These are phyloP conservation scores for Globisporangium splendens DNA, from an alignment of 352 stramenopile genomes.

Conservation along the genomic window DNA sequence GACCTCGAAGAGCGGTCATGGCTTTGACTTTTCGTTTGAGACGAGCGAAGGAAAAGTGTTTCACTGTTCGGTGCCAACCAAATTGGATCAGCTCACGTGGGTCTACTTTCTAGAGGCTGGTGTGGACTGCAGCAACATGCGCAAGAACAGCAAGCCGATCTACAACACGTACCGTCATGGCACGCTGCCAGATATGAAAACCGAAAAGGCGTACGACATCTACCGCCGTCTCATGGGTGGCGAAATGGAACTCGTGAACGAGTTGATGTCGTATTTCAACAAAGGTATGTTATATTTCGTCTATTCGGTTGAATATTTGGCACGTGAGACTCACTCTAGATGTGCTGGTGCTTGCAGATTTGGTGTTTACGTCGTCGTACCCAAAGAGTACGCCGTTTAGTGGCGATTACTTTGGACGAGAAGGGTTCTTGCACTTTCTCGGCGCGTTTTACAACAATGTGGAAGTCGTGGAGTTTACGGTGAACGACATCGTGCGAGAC, in stretches of 20 bases:
- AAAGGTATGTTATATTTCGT: constrained; percentile 36
- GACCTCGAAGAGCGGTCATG: constrained; percentile 72
- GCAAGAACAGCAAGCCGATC: constrained; percentile 78
- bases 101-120: constrained; percentile 84
- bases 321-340: not conserved
- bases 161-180: constrained; percentile 80
- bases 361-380: constrained; percentile 83
- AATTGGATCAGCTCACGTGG: constrained; percentile 81
- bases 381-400: constrained; percentile 75
- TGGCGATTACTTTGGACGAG: constrained; percentile 83
- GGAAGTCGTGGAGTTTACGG: constrained; percentile 71
- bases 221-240: constrained; percentile 63
- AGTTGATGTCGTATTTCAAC: constrained; percentile 85
- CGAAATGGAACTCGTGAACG: constrained; percentile 45
- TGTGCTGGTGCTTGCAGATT: constrained; percentile 24
- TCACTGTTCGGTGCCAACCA: constrained; percentile 72
- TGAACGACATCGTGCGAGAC: constrained; percentile 62
- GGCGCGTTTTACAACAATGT: constrained; percentile 75
- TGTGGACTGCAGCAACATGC: constrained; percentile 76
- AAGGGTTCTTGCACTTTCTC: constrained; percentile 78
- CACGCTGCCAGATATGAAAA: constrained; percentile 69
- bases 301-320: not conserved
- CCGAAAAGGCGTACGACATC: constrained; percentile 73
- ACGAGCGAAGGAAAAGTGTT: constrained; percentile 84
- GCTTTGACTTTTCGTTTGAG: constrained; percentile 84